Base-by-base conservation (phyloP, 2,329 filamentous ascomycete genomes). In the Incumbomyces delicatus region DNA sequence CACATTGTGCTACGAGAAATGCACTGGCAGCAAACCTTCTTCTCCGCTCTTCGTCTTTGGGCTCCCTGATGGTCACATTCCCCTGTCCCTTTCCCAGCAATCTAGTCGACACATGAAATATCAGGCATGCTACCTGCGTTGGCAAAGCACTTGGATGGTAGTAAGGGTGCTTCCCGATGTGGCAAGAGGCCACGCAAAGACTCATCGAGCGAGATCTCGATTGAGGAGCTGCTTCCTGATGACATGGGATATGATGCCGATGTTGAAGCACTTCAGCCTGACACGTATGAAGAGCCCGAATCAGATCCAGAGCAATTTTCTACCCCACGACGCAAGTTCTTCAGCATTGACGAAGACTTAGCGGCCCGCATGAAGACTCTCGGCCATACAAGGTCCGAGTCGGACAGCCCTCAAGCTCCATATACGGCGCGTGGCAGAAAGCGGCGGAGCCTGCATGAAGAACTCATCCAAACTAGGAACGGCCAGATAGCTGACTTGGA, bases 291-390 rank as follows among this genome's bases (percentile, higher is more conserved):
- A 36, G 59, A 61, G 40, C 46, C 52, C 11, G 57, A 59, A 11
- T 55, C 55, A 3, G 57, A 58, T 12, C 45, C 48, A 8, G 47
- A 52, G 48, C 46, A 54, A n/a, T 61, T 53, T 30, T 56, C 59
- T 52, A 63, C 63, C 22, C 59, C 57, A 44, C 68, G 66, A 46
- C 59, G 63, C 46, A 66, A 66, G 47, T 57, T 62, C 22, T 49
- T 56, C 8, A 48, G 52, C 18, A 50, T 54, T 2, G 46, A 57
- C 16, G 46, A 55, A 8, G 58, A 51, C 46, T 41, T 54, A 17
- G 51, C 55, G 16, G 44, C 50, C 12, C 46, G 46, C 29, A 49
- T 57, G 38, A 48, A 48, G 30, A 34, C 49, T 27, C 43, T 57
- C 11, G 36, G 44, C 33, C 20, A 41, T 13, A 27, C 32, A 14